phyloP scores from a whole-genome alignment of 2,329 filamentous ascomycete species.

The Camillea tinctor region DNA sequence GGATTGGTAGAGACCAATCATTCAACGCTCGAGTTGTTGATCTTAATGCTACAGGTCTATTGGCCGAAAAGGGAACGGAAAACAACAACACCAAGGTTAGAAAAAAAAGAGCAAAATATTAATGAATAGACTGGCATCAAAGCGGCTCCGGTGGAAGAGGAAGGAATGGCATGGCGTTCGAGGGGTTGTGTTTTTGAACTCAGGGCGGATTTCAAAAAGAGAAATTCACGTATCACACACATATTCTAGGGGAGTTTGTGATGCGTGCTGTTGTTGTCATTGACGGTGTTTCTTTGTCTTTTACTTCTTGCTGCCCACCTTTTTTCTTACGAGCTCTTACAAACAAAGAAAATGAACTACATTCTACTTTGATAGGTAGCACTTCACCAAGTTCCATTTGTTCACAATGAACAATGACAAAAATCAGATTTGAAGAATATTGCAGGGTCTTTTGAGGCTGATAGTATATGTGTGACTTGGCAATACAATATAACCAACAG shows the following conservation, averaged over 20 bases:
- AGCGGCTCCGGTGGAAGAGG: not conserved
- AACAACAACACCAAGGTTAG: not conserved
- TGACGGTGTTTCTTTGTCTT: too few relatives aligned
- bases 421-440: too few relatives aligned
- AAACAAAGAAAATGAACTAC: too few relatives aligned
- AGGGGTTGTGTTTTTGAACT: not conserved
- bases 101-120: not conserved
- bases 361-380: too few relatives aligned
- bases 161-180: not conserved
- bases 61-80: not conserved
- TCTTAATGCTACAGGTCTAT: not conserved
- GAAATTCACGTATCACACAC: not conserved
- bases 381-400: too few relatives aligned
- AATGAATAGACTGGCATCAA: not conserved
- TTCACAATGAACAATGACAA: too few relatives aligned
- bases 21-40: not conserved
- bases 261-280: too few relatives aligned
- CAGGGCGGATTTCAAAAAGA: not conserved
- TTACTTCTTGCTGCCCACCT: too few relatives aligned
- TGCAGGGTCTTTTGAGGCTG: too few relatives aligned
- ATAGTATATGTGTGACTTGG: too few relatives aligned
- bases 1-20: not conserved
- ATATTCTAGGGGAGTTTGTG: not conserved
- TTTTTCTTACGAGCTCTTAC: too few relatives aligned
- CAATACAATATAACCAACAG: too few relatives aligned